These are phyloP conservation scores for Pythium rishiriense DNA, from an alignment of 352 stramenopile species.

Conservation along the genomic window DNA sequence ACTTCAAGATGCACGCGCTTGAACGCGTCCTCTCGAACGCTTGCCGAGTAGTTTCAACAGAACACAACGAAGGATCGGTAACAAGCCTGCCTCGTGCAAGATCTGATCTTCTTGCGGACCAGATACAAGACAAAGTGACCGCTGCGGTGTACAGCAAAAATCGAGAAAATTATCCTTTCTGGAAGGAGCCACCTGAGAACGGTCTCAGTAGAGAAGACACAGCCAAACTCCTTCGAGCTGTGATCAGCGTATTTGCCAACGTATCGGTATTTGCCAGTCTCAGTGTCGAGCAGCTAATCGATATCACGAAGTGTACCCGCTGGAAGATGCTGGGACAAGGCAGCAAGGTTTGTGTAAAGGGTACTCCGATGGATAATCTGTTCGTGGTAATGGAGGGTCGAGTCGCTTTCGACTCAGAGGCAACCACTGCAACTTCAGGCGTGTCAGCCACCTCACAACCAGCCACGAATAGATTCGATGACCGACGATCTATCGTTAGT, in stretches of 20 bases:
- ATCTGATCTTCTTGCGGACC: constrained; percentile 31
- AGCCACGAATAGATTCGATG: background rate
- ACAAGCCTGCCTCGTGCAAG: background rate
- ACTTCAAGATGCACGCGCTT: constrained; percentile 62
- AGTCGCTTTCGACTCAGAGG: background rate
- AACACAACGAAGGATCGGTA: constrained; percentile 17
- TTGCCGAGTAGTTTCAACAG: constrained; percentile 15
- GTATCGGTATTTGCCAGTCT: constrained; percentile 37
- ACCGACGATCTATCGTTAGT: constrained; percentile 3
- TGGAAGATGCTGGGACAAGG: constrained; percentile 36
- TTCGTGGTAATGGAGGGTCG: constrained; percentile 50
- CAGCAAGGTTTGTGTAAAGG: constrained; percentile 27
- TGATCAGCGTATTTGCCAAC: constrained; percentile 35
- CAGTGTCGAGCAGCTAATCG: constrained; percentile 54
- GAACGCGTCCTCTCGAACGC: constrained; percentile 34
- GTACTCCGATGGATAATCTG: constrained; percentile 37
- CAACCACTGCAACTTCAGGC: background rate
- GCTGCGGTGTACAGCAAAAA: constrained; percentile 55
- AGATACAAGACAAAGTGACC: constrained; percentile 58
- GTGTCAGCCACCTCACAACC: background rate
- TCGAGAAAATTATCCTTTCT: constrained; percentile 61
- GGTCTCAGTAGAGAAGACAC: constrained; percentile 52
- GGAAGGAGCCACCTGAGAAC: constrained; percentile 42
- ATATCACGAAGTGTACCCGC: constrained; percentile 39
- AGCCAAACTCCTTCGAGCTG: constrained; percentile 35